Base-by-base conservation (phyloP, 257 asterid species). In the Verbena officinalis region DNA sequence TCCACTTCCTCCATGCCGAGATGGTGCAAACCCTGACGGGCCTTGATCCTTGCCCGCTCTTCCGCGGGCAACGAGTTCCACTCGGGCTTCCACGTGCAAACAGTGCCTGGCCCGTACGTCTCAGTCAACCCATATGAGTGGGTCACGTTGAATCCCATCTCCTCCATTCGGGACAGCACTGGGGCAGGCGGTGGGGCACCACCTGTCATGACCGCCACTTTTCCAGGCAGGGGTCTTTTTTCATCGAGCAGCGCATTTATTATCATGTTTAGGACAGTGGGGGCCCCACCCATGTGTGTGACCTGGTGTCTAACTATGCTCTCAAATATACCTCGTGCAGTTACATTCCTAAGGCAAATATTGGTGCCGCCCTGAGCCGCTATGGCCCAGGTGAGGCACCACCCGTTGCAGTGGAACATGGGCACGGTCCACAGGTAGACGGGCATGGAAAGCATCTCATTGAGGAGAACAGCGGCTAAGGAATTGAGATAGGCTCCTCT, bases 361-460 rank as follows among this genome's bases (percentile, higher is more conserved):
- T 85, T 90, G 1, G 85, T 80, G 70, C 95, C 96, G 3, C 97
- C 97, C 40, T 83, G 68, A 2, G 95, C 97, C 0, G 97, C 96
- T 74, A 87, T 46, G 15, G 75, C 79, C 97, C 97, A 90, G 5
- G 96, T 73, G 72, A 83, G 68, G 59, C 89, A 83, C 97, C 96
- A 90, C 1, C 97, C 96, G 3, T 80, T 90, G 73, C 95, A 87
- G 9, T 89, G 91, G 27, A 90, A 90, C 95, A 85, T 87, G 9
- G 85, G 94, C 9, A 87, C 89, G 0, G 83, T 81, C 95, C 97
- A 87, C 1, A 87, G 56, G 34, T 79, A 81, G 10, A 85, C 83
- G 0, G 95, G 86, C 81, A 9, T 24, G 3, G 80, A 63, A 1
- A 42, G 50, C 86, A 75, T 79, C 51, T 74, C 86, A 7, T 30